These are phyloP conservation scores for Solanum pennellii DNA, from an alignment of 257 asterid species.

Conservation along the genomic window DNA sequence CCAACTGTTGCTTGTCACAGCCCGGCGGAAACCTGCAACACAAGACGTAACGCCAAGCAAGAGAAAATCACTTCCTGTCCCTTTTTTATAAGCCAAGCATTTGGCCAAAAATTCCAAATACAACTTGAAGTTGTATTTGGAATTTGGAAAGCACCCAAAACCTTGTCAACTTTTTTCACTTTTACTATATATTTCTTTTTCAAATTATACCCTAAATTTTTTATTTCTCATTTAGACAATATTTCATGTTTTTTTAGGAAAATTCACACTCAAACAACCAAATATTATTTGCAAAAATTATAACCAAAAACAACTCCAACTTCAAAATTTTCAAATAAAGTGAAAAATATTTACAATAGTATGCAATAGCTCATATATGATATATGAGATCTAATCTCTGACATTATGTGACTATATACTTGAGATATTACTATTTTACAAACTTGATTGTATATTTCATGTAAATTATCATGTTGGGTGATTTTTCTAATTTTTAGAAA, in stretches of 20 bases:
- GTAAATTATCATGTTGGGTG: not conserved
- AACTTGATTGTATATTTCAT: not conserved
- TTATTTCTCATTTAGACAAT: not conserved
- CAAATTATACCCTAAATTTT: not conserved
- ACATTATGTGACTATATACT: not conserved
- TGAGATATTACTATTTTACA: not conserved
- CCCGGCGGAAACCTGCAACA: constrained; percentile 47
- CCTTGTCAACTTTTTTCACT: not conserved
- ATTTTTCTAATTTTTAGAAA: not conserved
- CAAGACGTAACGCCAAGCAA: not conserved
- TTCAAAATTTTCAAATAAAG: not conserved
- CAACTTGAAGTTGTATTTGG: not conserved
- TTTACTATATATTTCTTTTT: no score
- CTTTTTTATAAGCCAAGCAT: not conserved
- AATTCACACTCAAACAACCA: not conserved
- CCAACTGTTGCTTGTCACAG: constrained; percentile 61
- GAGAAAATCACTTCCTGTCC: not conserved
- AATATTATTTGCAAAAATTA: not conserved
- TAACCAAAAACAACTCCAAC: not conserved
- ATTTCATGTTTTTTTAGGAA: not conserved
- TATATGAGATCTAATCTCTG: not conserved
- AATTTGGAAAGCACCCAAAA: not conserved
- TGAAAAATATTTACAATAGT: not conserved
- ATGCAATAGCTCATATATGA: not conserved
- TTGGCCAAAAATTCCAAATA: not conserved